Conservation (phyloP, 176 grass and related monocot genomes). For the Eremochloa ophiuroides region DNA sequence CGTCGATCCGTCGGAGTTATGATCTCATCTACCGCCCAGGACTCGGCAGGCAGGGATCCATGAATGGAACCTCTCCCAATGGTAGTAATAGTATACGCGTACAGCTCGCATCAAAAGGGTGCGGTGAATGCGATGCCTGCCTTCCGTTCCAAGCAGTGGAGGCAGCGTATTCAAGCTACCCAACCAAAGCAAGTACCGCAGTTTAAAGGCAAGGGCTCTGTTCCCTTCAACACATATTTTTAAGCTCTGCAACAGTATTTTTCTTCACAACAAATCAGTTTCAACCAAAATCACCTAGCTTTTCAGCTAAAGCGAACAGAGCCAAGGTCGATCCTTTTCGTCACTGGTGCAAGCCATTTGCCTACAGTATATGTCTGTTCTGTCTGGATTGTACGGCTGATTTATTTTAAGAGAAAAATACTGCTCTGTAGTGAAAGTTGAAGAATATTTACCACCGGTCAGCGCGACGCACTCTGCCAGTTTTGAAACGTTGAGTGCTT, state of each 20-base stretch:
- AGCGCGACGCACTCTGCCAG: conserved; percentile 22
- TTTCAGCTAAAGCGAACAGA: too few relatives aligned
- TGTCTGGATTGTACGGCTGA: too few relatives aligned
- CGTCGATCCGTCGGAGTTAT: conserved; percentile 1
- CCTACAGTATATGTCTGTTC: too few relatives aligned
- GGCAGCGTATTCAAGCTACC: conserved; percentile 42
- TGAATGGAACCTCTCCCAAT: neutral
- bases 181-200: conserved; percentile 13
- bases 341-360: neutral
- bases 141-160: conserved; percentile 17
- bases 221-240: too few relatives aligned
- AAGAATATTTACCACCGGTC: conserved; percentile 3
- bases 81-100: neutral
- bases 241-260: too few relatives aligned
- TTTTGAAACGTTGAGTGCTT: too few relatives aligned
- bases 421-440: too few relatives aligned
- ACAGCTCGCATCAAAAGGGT: conserved; percentile 7
- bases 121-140: conserved; percentile 28
- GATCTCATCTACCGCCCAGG: conserved; percentile 16
- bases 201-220: too few relatives aligned
- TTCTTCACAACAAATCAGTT: too few relatives aligned
- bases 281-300: too few relatives aligned
- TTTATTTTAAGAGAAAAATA: too few relatives aligned
- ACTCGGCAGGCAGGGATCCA: neutral
- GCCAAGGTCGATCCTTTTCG: neutral